Conservation (phyloP, 176 grass and related monocot genomes). For the Chloris gayana region DNA sequence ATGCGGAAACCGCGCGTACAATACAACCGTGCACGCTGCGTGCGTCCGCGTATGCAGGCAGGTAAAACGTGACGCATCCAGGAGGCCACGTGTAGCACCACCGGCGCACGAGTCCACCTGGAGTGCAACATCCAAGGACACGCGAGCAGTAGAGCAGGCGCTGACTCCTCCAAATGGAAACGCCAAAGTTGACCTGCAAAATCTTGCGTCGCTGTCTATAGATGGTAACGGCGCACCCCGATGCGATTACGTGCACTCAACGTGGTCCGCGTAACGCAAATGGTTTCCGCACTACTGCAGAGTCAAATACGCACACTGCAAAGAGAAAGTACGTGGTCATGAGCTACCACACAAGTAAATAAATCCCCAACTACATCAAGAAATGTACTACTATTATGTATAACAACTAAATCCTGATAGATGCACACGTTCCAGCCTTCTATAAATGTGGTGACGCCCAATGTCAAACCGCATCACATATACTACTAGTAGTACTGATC, state of each 20-base stretch:
- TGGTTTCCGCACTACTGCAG: not conserved
- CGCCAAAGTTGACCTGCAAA: not conserved
- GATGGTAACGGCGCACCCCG: not conserved
- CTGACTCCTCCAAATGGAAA: not conserved
- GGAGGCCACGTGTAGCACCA: not conserved
- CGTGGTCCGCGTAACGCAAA: not conserved
- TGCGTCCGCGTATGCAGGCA: not conserved
- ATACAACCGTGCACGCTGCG: too few relatives aligned
- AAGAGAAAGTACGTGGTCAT: not conserved
- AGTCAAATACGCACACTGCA: not conserved
- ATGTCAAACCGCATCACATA: not conserved
- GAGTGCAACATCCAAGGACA: too few relatives aligned
- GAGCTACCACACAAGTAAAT: not conserved
- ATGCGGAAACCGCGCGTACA: not conserved
- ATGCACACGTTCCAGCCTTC: not conserved
- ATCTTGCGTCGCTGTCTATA: not conserved
- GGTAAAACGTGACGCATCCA: not conserved
- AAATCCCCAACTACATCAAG: too few relatives aligned
- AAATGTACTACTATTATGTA: too few relatives aligned
- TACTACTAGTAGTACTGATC: not conserved
- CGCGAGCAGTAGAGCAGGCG: not conserved
- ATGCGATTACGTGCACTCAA: slow-evolving; percentile 18
- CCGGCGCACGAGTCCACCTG: too few relatives aligned
- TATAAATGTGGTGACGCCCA: not conserved
- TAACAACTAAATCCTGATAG: not conserved